Evolutionary conservation across 257 asterid species (phyloP), one percentile per base, ranked within the genome.

Genomic region (Jaltomata sinuosa): DNA sequence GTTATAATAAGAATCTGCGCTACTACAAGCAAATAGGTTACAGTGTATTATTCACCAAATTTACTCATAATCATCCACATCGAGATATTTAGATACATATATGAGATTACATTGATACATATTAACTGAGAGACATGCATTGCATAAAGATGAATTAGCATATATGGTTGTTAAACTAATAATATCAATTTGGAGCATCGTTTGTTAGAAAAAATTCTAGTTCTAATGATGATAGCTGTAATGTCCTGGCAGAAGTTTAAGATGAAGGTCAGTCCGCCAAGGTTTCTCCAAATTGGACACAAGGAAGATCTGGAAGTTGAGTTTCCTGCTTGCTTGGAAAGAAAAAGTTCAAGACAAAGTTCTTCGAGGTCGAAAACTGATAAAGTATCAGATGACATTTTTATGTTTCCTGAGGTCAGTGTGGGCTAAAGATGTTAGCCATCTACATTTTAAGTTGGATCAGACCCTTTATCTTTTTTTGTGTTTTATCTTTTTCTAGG

Each of bases 231-330:
- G 78, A 80, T 38, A 79, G 82, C 82, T 54, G 59, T 82, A 78
- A 81, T 89, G 64, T 61, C 80, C 82, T 87, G 78, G 87, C 96
- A 97, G 99, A 97, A 93, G 88, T 87, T 97, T 89, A 97, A 95
- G 97, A 89, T 97, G 97, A 91, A 88, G 88, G 92, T 95, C 85
- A 93, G 89, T 84, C 92, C 91, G 89, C 97, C 98, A 80, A 92
- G 98, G 86, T 95, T 91, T 89, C 90, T 97, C 69, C 91, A 85
- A 80, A 85, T 94, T 85, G 97, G 97, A 69, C 92, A 89, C 84
- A 90, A 87, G 85, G 94, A 92, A 84, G 91, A 83, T 82, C 25
- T 89, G 90, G 72, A 83, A 86, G 86, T 79, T 87, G 96, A 97
- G 61, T 94, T 97, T 90, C 99, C 98, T 84, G 57, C 89, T 89